A percentile compares a stretch with the other conserved stretches of the same genome.
These are phyloP conservation scores for Sophora flavescens DNA, from an alignment of 306 rosid genomes.

Conservation along the genomic window DNA sequence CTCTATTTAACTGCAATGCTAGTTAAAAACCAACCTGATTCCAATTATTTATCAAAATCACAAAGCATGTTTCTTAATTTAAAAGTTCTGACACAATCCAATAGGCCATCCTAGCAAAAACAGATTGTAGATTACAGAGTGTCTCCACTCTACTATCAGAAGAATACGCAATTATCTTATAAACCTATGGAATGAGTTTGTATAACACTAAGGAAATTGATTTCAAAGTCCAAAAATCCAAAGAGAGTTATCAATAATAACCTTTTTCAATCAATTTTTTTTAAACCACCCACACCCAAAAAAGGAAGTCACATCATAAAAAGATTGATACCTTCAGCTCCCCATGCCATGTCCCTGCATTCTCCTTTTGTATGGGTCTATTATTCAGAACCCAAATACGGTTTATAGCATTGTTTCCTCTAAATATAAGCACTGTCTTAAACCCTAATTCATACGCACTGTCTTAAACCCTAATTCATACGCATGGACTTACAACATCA, in stretches of 20 bases:
- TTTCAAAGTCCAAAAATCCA: not conserved
- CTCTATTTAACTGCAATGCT: not conserved
- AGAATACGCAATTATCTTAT: slow-evolving; percentile 6
- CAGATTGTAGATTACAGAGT: too few species aligned
- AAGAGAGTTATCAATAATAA: slow-evolving; percentile 9
- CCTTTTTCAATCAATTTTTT: not conserved
- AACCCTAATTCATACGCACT: not conserved
- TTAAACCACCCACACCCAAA: not conserved
- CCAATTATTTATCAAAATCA: slow-evolving; percentile 17
- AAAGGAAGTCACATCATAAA: not conserved
- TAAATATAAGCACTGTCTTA: not conserved
- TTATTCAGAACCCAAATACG: too few species aligned
- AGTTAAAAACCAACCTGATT: slow-evolving; percentile 1
- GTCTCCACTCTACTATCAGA: slow-evolving; percentile 3
- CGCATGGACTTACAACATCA: slow-evolving; percentile 1
- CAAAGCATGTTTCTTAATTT: slow-evolving; percentile 1
- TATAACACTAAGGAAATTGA: not conserved
- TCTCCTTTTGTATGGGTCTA: slow-evolving; percentile 5
- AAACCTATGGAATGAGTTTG: slow-evolving; percentile 16
- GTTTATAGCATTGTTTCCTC: too few species aligned
- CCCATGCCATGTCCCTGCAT: not conserved
- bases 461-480: not conserved
- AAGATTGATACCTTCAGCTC: not conserved
- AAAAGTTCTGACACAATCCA: not conserved
- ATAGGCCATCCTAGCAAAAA: slow-evolving; percentile 14